Evolutionary conservation across 805 yeast genomes (phyloP), one percentile per base, ranked within the genome.

Genomic region (Phaffomyces antillensis): DNA sequence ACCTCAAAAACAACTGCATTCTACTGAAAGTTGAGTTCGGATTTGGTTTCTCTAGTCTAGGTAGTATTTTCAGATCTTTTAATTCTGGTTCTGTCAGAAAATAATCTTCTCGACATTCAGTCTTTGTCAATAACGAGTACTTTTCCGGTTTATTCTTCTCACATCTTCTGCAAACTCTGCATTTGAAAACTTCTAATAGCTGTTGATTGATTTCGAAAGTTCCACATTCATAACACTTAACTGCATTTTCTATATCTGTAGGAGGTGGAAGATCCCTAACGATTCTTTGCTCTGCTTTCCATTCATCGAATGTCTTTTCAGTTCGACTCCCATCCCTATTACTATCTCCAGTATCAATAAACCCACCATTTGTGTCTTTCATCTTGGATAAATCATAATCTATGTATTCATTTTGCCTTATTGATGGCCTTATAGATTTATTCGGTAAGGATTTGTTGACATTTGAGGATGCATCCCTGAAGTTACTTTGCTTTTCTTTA

Each of bases 91-190:
- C 99, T 0, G 99, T 93, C 26, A 93, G 63, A 36, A 93, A 74
- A 61, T 93, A 93, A 65, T 93, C 99, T 54, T 86, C 91, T 36
- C 81, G 77, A 62, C 96, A 89, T 64, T 93, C 99, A 0, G 99
- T 93, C 65, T 93, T 93, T 8, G 99, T 93, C 42, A 93, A 65
- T 18, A 93, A 64, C 0, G 98, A 78, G 61, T 91, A 93, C 58
- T 93, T 93, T 35, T 93, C 96, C 0, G 96, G 96, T 20, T 66
- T 65, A 47, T 73, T 72, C 54, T 77, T 78, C 31, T 78, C 79
- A 63, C 99, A 93, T 42, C 74, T 70, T 41, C 83, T 76, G 62
- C 99, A 93, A 9, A 90, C 96, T 13, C 86, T 70, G 26, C 83
- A 67, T 16, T 72, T 69, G 66, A 90, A 93, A n/a, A 79, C 77